Evolutionary conservation across 805 yeast genomes (phyloP), one percentile per base, ranked within the genome.

Genomic region (Wickerhamiella shivajii): DNA sequence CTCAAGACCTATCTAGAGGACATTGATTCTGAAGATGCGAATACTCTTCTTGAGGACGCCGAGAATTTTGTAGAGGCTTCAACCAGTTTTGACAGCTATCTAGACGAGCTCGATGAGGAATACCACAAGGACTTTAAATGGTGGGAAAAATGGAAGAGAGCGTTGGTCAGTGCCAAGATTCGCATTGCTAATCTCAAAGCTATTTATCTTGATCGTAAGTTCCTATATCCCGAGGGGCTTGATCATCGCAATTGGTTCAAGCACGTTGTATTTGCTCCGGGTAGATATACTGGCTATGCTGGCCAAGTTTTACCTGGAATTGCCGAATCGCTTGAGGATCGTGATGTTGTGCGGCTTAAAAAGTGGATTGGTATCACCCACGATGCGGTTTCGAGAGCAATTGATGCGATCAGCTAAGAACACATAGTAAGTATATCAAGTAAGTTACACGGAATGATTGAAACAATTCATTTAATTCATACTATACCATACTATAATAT

Each of bases 61-160:
- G 38, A 37, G 14, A 39, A 43, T 22, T 45, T 64, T 24, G 32
- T 40, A 3, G 36, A 32, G 3, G 40, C 48, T 1, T 55, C 77
- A 1, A 34, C 37, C 0, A 38, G 43, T 2, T 75, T 67, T 44
- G 85, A 78, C 44, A 46, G 43, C n/a, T 62, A 63, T 39, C 63
- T 66, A 13, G 45, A 47, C 3, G 50, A 59, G 2, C 59, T 80
- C 18, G 72, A 70, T 41, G 53, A 56, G 2, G 61, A 66, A 21
- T 67, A 74, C 35, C 53, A 63, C 1, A 57, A 64, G 27, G 96
- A 81, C 44, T 77, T 68, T 45, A 84, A 95, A 1, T 77, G 93
- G 84, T 81, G 75, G 57, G n/a, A n/a, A n/a, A n/a, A n/a, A n/a
- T 31, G 36, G 30, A 40, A 40, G 34, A 47, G 51, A 40, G 27